Evolutionary conservation across 2,329 filamentous ascomycete genomes (phyloP).

Genomic region (Purpureocillium takamizusanense): DNA sequence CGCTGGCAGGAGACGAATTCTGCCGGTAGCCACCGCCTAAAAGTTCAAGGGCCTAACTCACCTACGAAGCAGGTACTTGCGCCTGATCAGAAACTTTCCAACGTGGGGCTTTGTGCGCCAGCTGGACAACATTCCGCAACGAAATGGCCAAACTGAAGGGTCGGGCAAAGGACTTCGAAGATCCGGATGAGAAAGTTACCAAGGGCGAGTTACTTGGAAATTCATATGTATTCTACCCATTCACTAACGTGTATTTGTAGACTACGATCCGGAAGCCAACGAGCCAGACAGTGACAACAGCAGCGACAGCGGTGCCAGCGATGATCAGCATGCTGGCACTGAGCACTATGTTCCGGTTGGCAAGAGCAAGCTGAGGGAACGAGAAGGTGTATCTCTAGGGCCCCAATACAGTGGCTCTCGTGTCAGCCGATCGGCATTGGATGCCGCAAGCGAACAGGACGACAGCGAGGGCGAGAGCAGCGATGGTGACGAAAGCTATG

Average conservation of each 20-base stretch:
- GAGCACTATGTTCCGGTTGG: constrained; percentile 82
- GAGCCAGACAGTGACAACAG: constrained; percentile 45
- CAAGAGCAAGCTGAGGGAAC: constrained; percentile 76
- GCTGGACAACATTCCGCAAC: neutral
- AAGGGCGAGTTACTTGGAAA: constrained; percentile 57
- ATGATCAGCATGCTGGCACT: constrained; percentile 52
- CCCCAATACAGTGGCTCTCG: constrained; percentile 71
- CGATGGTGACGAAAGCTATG: constrained; percentile 39
- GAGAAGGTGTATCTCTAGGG: constrained; percentile 59
- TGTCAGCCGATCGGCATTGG: constrained; percentile 60
- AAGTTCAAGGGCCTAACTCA: constrained; percentile 27
- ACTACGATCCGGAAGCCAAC: constrained; percentile 72
- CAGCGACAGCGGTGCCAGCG: constrained; percentile 39
- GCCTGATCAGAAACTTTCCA: constrained; percentile 24
- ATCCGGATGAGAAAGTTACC: constrained; percentile 50
- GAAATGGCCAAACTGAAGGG: constrained; percentile 44
- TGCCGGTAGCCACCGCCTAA: constrained; percentile 42
- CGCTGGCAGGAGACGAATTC: constrained; percentile 15
- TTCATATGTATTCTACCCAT: no score
- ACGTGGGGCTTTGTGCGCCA: constrained; percentile 15
- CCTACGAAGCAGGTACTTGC: neutral
- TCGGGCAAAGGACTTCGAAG: constrained; percentile 51
- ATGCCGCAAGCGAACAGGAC: constrained; percentile 44
- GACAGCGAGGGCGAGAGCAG: constrained; percentile 32
- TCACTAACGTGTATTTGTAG: constrained; percentile 29